phyloP scores from a whole-genome alignment of 495 filamentous ascomycete species.

The Penicillium chermesinum region DNA sequence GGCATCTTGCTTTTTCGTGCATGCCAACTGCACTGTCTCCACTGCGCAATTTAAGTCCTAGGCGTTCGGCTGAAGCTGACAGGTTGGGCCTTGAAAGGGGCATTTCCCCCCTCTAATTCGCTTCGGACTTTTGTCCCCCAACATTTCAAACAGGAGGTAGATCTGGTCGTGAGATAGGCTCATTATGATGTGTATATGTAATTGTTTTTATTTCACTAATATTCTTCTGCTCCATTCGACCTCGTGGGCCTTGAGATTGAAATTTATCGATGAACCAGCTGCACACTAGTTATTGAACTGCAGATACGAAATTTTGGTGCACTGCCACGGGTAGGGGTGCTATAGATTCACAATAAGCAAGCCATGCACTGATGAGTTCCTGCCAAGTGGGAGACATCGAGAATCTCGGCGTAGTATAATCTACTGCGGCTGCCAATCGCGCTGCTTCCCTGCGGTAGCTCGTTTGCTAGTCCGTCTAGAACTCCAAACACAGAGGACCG shows the following conservation, averaged over 20 bases:
- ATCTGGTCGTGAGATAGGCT: constrained; percentile 16
- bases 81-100: constrained; percentile 10
- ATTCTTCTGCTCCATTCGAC: not conserved
- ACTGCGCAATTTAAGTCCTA: constrained; percentile 1
- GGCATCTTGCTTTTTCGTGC: not conserved
- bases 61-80: constrained; percentile 6
- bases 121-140: not conserved
- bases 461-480: not conserved
- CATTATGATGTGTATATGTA: not conserved
- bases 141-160: constrained; percentile 2
- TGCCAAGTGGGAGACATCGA: no score
- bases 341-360: not conserved
- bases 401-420: no score
- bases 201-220: not conserved
- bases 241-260: constrained; percentile 9
- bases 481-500: not conserved
- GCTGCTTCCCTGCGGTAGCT: not conserved
- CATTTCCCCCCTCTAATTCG: not conserved
- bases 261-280: constrained; percentile 7
- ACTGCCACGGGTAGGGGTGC: not conserved
- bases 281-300: constrained; percentile 6
- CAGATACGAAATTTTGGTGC: not conserved
- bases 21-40: constrained; percentile 2
- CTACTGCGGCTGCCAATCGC: not conserved
- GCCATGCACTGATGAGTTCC: not conserved